Evolutionary conservation across 2,329 filamentous ascomycete species (phyloP), one percentile per base, ranked within the genome.

Genomic region (Fusarium guadeloupense): DNA sequence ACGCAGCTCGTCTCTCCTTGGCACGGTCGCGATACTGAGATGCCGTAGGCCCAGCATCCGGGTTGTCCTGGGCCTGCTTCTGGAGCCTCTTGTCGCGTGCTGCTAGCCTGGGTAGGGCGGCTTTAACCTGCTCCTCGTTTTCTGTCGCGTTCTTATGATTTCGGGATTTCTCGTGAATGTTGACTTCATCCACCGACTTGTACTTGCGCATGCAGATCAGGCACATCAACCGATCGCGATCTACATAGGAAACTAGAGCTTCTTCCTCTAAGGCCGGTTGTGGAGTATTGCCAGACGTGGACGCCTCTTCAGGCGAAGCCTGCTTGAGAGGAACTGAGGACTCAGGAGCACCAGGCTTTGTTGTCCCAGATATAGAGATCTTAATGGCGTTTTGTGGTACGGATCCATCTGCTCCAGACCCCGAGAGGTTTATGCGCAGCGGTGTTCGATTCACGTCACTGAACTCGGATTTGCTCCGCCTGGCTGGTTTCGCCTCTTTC

Each of bases 11-110:
- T 16, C 89, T 82, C 72, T 91, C 88, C 67, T 84, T 87, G 6
- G 89, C 89, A 28, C 89, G 81, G 69, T 92, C 89, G 20, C 86
- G 82, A 70, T 89, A 89, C 62, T 79, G 78, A 2, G 59, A 65
- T 54, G 65, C 67, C 35, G 69, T 46, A 17, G 71, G 66, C 43
- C 42, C 55, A 17, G 59, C 64, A 9, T 69, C 69, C 10, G 69
- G 65, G 8, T 62, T 49, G 19, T 66, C 64, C 10, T 70, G 66
- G 3, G 52, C 66, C 57, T 69, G 72, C 60, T 72, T 77, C 66
- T 70, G 67, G 30, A 64, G 70, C 45, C 65, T 69, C 69, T 73
- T 75, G 71, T 83, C 70, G 46, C 75, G 60, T 49, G 74, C 57
- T 76, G 81, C 53, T 3, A 80, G 56, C 8, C 77, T 69, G 2